These are phyloP conservation scores for Fusarium beomiforme DNA, from an alignment of 2,329 filamentous ascomycete genomes.

Conservation along the genomic window DNA sequence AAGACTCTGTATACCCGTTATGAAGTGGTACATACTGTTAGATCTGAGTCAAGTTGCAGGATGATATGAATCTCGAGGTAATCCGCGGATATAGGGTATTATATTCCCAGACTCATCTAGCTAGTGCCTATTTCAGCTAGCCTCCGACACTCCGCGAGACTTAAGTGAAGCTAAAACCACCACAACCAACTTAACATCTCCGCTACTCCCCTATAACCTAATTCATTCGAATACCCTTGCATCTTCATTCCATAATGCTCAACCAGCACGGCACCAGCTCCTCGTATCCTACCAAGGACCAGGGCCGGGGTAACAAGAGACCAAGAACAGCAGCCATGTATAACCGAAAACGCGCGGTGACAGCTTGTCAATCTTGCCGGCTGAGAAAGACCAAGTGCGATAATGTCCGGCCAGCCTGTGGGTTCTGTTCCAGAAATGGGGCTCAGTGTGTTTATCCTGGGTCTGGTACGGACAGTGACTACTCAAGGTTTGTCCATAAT, in stretches of 20 bases:
- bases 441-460: conserved; percentile 4
- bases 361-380: conserved; percentile 20
- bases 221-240: neutral
- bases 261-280: neutral
- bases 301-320: neutral
- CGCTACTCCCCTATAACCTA: neutral
- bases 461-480: neutral
- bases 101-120: neutral
- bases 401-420: conserved; percentile 11
- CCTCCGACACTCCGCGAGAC: neutral
- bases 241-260: neutral
- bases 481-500: neutral
- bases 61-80: neutral
- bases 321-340: neutral
- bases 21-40: neutral
- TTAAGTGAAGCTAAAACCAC: rapidly evolving
- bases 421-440: neutral
- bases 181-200: neutral
- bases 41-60: neutral
- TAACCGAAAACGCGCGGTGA: conserved; percentile 1
- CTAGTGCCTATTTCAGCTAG: neutral
- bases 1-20: neutral
- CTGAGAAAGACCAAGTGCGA: conserved; percentile 20
- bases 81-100: neutral
- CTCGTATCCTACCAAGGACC: neutral